phyloP scores from a whole-genome alignment of 78 protist species.

The Neovahlkampfia damariscottae region DNA sequence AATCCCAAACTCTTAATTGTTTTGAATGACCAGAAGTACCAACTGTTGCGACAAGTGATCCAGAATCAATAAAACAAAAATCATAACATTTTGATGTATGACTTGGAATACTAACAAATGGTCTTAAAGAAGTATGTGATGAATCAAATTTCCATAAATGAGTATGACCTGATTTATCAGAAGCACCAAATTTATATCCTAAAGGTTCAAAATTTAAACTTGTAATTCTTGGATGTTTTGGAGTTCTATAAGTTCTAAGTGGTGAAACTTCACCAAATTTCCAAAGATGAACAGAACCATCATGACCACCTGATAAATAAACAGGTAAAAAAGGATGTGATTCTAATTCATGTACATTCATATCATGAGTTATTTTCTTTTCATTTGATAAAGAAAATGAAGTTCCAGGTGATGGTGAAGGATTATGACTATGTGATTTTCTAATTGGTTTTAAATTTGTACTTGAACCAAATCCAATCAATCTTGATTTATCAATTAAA shows the following conservation, averaged over 20 bases:
- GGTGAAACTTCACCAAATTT: background rate
- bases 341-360: background rate
- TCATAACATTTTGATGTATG: background rate
- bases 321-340: background rate
- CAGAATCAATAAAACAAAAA: background rate
- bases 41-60: background rate
- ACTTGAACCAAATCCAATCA: too few relatives aligned
- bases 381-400: background rate
- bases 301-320: background rate
- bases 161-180: background rate
- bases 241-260: background rate
- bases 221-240: background rate
- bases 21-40: background rate
- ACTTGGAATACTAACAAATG: background rate
- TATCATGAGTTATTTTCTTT: background rate
- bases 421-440: background rate
- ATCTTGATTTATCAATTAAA: too few relatives aligned
- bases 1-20: background rate
- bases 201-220: background rate
- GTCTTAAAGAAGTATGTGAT: background rate
- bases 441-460: background rate
- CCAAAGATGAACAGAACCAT: background rate
- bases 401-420: background rate
- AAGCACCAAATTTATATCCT: background rate
- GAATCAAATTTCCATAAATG: background rate